Evolutionary conservation across 306 rosid species (phyloP), one percentile per base, ranked within the genome.

Genomic region (Hippophae rhamnoides): DNA sequence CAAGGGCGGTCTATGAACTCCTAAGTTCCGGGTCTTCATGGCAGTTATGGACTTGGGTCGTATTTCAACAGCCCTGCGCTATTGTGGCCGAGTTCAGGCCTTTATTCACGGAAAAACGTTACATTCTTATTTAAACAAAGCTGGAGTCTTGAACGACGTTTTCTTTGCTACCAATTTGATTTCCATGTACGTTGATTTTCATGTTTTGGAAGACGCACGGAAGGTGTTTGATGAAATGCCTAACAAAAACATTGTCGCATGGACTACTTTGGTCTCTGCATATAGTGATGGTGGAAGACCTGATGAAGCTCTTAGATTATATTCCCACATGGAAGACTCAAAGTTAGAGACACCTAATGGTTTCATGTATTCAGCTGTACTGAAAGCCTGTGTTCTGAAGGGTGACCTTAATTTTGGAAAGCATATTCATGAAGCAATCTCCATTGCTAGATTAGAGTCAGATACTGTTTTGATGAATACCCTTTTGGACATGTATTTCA

Each of bases 211-310:
- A 6, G 84, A 80, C 40, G 95, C 89, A 53, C 73, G 67, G 49
- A 76, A 54, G 68, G 63, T 85, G 63, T 90, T 90, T 58, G 95
- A 87, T 54, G 92, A 87, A 75, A 79, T 85, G 85, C 77, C 74
- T 64, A 73, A 72, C 2, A 83, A 73, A 65, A 83, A 79, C 61
- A 61, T 85, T 47, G 56, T 83, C 25, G 66, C 92, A 7, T 87
- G 94, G 89, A 87, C 96, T n/a, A 78, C 89, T 9, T 74, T 90
- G 89, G 83, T 87, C 64, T 85, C 95, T 58, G 87, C 80, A 1
- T 71, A 75, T 66, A 72, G 81, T 41, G 72, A 73, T 59, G 51
- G 74, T 13, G 92, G 96, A 58, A 79, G 69, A 61, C 86, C 89
- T 43, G 67, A 59, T 5, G 84, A 79, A 64, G 89, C 82, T 7